Conservation (phyloP, 495 filamentous ascomycete species). For the Lindgomyces ingoldianus region DNA sequence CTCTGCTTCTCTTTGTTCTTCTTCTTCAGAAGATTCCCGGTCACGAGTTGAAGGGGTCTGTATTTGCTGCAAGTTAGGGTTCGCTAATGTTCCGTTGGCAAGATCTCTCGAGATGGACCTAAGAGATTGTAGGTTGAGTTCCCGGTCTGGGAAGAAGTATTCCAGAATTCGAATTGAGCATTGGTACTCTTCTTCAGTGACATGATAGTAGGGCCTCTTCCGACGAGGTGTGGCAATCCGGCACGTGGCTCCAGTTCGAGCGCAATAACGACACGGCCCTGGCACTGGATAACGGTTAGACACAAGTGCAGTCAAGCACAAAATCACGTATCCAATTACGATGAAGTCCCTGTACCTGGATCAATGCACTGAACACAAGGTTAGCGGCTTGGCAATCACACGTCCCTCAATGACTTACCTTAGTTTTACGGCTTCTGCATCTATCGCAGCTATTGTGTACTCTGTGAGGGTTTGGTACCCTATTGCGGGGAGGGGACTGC, state of each 20-base stretch:
- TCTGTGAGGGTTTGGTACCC: slow-evolving; percentile 12
- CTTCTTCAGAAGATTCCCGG: not conserved
- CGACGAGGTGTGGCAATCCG: slow-evolving; percentile 29
- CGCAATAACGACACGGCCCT: slow-evolving; percentile 32
- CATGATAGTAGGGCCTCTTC: slow-evolving; percentile 33
- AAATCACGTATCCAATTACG: not conserved
- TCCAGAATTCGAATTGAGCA: slow-evolving; percentile 34
- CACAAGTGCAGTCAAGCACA: not conserved
- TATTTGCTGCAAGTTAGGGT: slow-evolving; percentile 3
- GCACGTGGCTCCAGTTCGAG: slow-evolving; percentile 26
- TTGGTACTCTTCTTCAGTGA: slow-evolving; percentile 35
- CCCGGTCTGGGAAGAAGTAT: slow-evolving; percentile 33
- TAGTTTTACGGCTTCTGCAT: slow-evolving; percentile 32
- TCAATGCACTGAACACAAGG: slow-evolving; percentile 25
- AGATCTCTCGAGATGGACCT: slow-evolving; percentile 26
- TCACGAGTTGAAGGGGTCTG: slow-evolving; percentile 7
- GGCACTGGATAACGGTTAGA: slow-evolving; percentile 22
- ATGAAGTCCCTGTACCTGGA: slow-evolving; percentile 19
- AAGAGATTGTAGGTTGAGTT: slow-evolving; percentile 25
- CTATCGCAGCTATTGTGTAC: slow-evolving; percentile 34
- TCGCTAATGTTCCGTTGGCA: slow-evolving; percentile 8
- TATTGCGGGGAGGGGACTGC: slow-evolving; percentile 8
- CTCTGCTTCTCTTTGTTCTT: slow-evolving; percentile 19
- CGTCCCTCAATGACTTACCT: slow-evolving; percentile 7
- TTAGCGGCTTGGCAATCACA: slow-evolving; percentile 17